These are phyloP conservation scores for Boletus subparvulus DNA, from an alignment of 768 basidiomycete genomes.

Conservation along the genomic window DNA sequence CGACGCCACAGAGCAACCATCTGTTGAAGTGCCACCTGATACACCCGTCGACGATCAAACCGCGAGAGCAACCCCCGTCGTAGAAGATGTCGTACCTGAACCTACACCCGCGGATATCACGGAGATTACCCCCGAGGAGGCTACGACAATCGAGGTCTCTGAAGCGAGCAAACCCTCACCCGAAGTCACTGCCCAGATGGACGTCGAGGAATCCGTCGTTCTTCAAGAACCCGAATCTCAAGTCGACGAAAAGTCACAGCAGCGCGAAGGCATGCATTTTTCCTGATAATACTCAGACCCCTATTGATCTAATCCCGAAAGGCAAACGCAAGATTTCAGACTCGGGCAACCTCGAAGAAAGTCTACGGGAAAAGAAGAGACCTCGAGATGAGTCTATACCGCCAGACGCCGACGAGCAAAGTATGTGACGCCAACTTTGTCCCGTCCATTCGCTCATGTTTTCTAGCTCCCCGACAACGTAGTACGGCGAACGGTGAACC, in stretches of 20 bases:
- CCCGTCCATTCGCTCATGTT: constrained; percentile 1
- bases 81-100: constrained; percentile 9
- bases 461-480: constrained; percentile 21
- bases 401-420: constrained; percentile 43
- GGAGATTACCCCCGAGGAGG: constrained; percentile 12
- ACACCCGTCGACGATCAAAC: constrained; percentile 7
- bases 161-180: background rate
- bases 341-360: constrained; percentile 23
- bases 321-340: constrained; percentile 31
- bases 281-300: no score
- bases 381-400: constrained; percentile 24
- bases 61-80: background rate
- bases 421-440: constrained; percentile 24
- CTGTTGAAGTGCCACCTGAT: background rate
- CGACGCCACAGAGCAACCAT: constrained; percentile 2
- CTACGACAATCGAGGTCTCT: constrained; percentile 1
- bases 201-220: constrained; percentile 11
- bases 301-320: constrained; percentile 5
- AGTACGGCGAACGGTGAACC: constrained; percentile 18
- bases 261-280: constrained; percentile 23
- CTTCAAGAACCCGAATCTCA: constrained; percentile 14
- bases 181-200: constrained; percentile 5
- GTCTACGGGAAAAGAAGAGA: constrained; percentile 28
- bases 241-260: constrained; percentile 1
- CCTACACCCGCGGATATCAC: constrained; percentile 3